A percentile compares a stretch with the other conserved stretches of the same genome.
Conservation (phyloP, 345 rosid genomes). For the Rubroshorea leprosula region DNA sequence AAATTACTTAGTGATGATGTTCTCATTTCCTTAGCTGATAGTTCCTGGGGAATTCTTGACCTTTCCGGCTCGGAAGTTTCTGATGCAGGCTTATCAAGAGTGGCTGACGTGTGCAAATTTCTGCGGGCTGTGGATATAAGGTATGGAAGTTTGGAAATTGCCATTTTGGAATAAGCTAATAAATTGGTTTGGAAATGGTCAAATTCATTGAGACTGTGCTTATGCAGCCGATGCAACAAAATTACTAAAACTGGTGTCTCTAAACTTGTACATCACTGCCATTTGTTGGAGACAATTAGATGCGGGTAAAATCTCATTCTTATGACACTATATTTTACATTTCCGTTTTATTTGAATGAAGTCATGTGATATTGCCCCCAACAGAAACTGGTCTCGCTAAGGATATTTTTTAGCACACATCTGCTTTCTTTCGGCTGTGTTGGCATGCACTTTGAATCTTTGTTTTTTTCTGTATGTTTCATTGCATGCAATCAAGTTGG, state of each 20-base stretch:
- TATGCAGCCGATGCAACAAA: slow-evolving; percentile 60
- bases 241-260: slow-evolving; percentile 61
- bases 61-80: slow-evolving; percentile 73
- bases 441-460: no score
- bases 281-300: slow-evolving; percentile 66
- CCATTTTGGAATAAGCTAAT: not conserved
- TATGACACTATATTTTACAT: not conserved
- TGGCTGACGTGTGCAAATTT: slow-evolving; percentile 53
- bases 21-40: slow-evolving; percentile 59
- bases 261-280: slow-evolving; percentile 60
- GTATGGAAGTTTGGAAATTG: slow-evolving; percentile 22
- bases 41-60: slow-evolving; percentile 81
- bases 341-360: no score
- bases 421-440: not conserved
- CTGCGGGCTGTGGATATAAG: slow-evolving; percentile 86
- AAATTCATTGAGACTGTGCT: slow-evolving; percentile 9
- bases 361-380: not conserved
- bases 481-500: slow-evolving; percentile 2
- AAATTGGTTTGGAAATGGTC: not conserved
- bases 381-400: not conserved
- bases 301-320: slow-evolving; percentile 53
- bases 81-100: slow-evolving; percentile 52
- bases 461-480: not conserved
- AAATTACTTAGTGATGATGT: slow-evolving; percentile 55
- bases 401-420: not conserved